phyloP scores from a whole-genome alignment of 805 yeast species.

The Kazachstania africana region DNA sequence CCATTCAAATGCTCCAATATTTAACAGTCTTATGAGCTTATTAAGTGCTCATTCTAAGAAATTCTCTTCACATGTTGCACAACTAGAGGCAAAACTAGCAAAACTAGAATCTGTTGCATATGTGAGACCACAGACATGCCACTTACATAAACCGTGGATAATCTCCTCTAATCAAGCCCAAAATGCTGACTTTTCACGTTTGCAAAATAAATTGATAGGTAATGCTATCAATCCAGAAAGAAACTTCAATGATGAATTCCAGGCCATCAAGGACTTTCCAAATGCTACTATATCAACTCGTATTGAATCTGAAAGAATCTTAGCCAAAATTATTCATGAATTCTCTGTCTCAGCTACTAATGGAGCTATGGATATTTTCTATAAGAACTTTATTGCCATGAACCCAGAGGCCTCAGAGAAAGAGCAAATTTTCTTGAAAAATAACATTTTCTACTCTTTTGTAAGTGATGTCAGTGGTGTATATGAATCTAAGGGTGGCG shows the following conservation, averaged over 20 bases:
- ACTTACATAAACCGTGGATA: conserved; percentile 70
- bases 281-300: conserved; percentile 48
- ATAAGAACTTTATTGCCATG: conserved; percentile 65
- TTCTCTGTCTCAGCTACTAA: conserved; percentile 65
- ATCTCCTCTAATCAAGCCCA: conserved; percentile 21
- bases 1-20: conserved; percentile 8
- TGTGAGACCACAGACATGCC: conserved; percentile 48
- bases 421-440: conserved; percentile 59
- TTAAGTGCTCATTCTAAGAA: conserved; percentile 54
- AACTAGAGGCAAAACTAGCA: conserved; percentile 37
- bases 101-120: conserved; percentile 41
- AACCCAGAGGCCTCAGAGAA: conserved; percentile 61
- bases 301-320: conserved; percentile 60
- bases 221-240: conserved; percentile 30
- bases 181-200: conserved; percentile 45
- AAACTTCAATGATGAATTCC: conserved; percentile 90
- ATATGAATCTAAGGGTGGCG: conserved; percentile 60
- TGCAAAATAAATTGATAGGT: conserved; percentile 34
- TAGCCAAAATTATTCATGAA: conserved; percentile 60
- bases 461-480: conserved; percentile 52
- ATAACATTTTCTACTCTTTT: conserved; percentile 78
- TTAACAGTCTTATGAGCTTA: conserved; percentile 45
- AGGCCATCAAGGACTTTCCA: conserved; percentile 66
- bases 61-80: conserved; percentile 40
- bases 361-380: conserved; percentile 67